phyloP scores from a whole-genome alignment of 805 yeast genomes.

The Lipomyces sp. region DNA sequence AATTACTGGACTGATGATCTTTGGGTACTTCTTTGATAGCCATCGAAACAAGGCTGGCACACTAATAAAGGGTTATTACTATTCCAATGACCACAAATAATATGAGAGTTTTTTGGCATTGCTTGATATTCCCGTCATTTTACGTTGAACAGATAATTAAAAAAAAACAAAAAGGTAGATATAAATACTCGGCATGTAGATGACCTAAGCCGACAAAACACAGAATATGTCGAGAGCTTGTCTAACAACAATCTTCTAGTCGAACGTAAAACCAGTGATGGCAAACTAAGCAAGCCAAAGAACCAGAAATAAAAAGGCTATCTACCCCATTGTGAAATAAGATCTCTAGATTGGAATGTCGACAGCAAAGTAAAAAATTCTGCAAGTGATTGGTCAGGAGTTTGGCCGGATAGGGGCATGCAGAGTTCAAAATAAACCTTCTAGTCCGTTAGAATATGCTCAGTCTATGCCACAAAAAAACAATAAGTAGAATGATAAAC shows the following conservation, averaged over 20 bases:
- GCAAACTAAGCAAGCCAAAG: constrained; percentile 3
- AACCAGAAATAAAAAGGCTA: constrained; percentile 9
- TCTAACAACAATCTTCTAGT: not conserved
- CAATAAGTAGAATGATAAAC: constrained; percentile 11
- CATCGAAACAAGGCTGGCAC: constrained; percentile 98
- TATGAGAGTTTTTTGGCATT: constrained; percentile 3
- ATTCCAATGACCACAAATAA: constrained; percentile 9
- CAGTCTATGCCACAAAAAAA: not conserved
- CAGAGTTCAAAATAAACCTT: constrained; percentile 3
- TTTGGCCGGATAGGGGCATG: not conserved
- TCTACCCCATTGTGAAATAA: constrained; percentile 16
- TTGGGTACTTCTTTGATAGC: constrained; percentile 91
- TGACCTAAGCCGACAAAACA: no score
- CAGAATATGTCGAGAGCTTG: not conserved
- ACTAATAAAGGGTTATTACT: constrained; percentile 47
- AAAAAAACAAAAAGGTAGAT: constrained; percentile 1
- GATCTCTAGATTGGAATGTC: not conserved
- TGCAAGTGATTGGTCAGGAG: not conserved
- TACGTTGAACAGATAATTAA: constrained; percentile 12
- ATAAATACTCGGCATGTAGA: not conserved
- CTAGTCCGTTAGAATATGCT: not conserved
- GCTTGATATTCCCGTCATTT: constrained; percentile 5
- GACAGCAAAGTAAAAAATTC: not conserved
- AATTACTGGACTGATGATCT: constrained; percentile 85
- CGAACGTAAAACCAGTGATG: constrained; percentile 6